Percentiles rank a stretch among this genome's conserved stretches.
Evolutionary conservation across 176 grass and related monocot genomes (phyloP).

Genomic region (Areca catechu): DNA sequence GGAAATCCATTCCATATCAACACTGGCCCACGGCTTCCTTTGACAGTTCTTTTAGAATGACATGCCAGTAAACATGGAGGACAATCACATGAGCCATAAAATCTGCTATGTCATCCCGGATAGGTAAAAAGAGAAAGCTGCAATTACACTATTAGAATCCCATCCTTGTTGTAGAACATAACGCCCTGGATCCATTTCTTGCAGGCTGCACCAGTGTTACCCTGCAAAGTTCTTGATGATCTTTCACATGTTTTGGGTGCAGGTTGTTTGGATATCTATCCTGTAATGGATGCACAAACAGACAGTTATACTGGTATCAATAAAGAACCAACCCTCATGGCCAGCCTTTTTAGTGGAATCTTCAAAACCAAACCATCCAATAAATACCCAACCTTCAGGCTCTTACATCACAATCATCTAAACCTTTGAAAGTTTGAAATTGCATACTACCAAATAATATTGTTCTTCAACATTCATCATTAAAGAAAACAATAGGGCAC

Average conservation of each 20-base stretch:
- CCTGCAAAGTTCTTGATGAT: constrained; percentile 38
- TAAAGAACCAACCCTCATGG: constrained; percentile 14
- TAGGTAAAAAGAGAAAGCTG: constrained; percentile 86
- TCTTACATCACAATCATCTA: constrained; percentile 2
- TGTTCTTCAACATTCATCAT: no score
- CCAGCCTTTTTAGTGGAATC: constrained; percentile 25
- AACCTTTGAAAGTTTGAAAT: no score
- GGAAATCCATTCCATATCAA: constrained; percentile 93
- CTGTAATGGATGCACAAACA: constrained; percentile 73
- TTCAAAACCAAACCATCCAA: constrained; percentile 17
- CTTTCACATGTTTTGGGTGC: constrained; percentile 28
- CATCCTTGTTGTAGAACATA: constrained; percentile 78
- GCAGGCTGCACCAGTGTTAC: constrained; percentile 35
- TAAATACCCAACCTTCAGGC: constrained; percentile 10
- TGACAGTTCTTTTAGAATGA: constrained; percentile 46
- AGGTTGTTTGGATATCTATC: constrained; percentile 35
- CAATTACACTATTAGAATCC: constrained; percentile 99
- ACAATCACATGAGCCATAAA: constrained; percentile 64
- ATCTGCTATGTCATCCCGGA: constrained; percentile 76
- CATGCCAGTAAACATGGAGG: constrained; percentile 43
- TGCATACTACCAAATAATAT: no score
- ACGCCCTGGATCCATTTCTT: constrained; percentile 72
- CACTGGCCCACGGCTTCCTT: constrained; percentile 51
- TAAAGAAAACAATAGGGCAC: no score
- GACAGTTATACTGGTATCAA: constrained; percentile 36